Evolutionary conservation across 2,329 filamentous ascomycete species (phyloP).

Genomic region (Trichoderma simmonsii): DNA sequence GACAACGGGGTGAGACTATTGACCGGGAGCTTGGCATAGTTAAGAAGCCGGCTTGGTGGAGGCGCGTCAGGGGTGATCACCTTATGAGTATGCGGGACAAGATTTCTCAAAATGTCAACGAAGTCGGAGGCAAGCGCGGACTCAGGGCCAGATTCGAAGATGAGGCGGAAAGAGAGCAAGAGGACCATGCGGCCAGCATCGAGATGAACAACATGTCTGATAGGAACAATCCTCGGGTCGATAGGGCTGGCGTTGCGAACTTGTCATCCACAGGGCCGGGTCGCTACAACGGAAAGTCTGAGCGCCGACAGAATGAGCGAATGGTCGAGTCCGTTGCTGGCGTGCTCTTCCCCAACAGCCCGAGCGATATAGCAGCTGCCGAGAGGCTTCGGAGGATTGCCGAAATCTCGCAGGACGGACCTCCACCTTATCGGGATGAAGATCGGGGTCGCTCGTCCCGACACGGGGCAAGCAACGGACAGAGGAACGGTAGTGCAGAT

Average conservation of each 20-base stretch:
- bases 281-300: constrained; percentile 42
- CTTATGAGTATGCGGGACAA: constrained; percentile 48
- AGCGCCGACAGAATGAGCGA: constrained; percentile 44
- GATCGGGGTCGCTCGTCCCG: constrained; percentile 26
- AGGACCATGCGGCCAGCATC: constrained; percentile 30
- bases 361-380: constrained; percentile 33
- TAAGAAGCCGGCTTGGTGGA: constrained; percentile 66
- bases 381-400: constrained; percentile 35
- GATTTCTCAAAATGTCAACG: constrained; percentile 53
- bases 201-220: constrained; percentile 38
- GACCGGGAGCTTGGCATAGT: constrained; percentile 61
- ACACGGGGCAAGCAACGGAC: constrained; percentile 31
- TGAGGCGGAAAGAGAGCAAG: constrained; percentile 33
- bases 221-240: constrained; percentile 30
- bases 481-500: constrained; percentile 44
- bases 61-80: constrained; percentile 46
- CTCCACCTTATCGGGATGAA: constrained; percentile 39
- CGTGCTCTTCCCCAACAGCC: constrained; percentile 50
- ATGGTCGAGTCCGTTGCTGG: constrained; percentile 42
- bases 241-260: constrained; percentile 30
- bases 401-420: constrained; percentile 44
- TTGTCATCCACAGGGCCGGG: constrained; percentile 26
- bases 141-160: constrained; percentile 41
- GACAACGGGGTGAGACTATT: constrained; percentile 50
- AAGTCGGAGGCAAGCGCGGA: constrained; percentile 49